Percentiles rank a stretch among this genome's conserved stretches.
Conservation (phyloP, 257 asterid genomes). For the Solanum rostratum region DNA sequence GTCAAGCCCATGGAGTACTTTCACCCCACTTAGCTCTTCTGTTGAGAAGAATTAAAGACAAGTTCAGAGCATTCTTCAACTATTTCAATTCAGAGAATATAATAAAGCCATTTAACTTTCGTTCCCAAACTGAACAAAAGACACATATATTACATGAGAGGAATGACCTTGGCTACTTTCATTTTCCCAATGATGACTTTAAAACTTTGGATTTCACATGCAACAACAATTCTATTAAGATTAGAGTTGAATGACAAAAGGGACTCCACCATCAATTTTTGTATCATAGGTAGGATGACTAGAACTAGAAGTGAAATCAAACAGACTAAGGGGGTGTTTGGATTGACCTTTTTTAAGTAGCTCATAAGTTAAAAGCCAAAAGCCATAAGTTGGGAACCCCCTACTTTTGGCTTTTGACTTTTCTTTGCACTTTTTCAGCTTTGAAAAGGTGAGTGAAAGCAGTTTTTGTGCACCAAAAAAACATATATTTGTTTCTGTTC, state of each 20-base stretch:
- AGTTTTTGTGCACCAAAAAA: not conserved
- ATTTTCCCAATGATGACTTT: not conserved
- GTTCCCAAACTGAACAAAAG: not conserved
- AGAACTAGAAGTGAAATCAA: not conserved
- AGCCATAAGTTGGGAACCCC: no score
- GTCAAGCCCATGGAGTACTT: slow-evolving; percentile 71
- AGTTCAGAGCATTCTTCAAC: not conserved
- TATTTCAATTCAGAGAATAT: not conserved
- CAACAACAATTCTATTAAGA: not conserved
- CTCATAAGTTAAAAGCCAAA: no score
- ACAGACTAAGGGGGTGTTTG: not conserved
- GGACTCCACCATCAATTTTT: not conserved
- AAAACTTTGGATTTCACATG: not conserved
- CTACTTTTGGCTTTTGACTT: no score
- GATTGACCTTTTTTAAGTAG: no score
- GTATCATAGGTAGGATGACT: not conserved
- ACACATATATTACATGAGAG: not conserved
- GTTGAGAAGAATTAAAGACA: slow-evolving; percentile 9
- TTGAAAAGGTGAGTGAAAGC: no score
- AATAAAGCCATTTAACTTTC: not conserved
- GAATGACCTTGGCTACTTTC: not conserved
- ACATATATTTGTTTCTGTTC: not conserved
- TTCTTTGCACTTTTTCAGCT: no score
- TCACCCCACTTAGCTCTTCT: slow-evolving; percentile 73
- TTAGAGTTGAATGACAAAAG: not conserved